Evolutionary conservation across 352 stramenopile genomes (phyloP), one percentile per base, ranked within the genome.

Genomic region (Peronospora belbahrii): DNA sequence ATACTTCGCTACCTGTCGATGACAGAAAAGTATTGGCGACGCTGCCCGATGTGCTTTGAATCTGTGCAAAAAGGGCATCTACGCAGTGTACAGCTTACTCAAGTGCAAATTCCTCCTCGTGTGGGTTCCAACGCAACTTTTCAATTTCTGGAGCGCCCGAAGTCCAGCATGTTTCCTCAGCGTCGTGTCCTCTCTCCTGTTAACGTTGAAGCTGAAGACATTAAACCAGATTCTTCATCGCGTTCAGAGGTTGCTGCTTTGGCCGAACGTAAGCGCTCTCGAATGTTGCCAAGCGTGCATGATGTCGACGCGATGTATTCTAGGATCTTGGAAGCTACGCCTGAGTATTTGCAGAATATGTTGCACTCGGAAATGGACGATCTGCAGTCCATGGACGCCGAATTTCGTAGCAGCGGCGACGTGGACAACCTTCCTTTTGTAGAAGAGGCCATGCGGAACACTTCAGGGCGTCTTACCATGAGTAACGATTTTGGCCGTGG

Each of bases 41-140:
- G 81, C 27, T 92, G 81, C 38, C 81, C 81, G 5, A 92, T 92
- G 81, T 92, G 81, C 50, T 92, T 92, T 44, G 81, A 92, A 42
- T 83, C 76, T 14, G 75, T 90, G 35, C 78, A 92, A 56, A 92
- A 89, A 52, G 74, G 62, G 0, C 78, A 92, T 20, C 33, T 92
- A 34, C 75, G 78, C 30, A 90, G 76, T 52, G 78, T 88, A 8
- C 62, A 70, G 13, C 50, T 92, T 25, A 61, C 87, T 34, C 59
- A 72, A 38, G 50, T 85, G 17, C 62, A 72, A 22, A 52, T 85
- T 0, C 73, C 77, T 5, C 81, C 81, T 15, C 69, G 63, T 22
- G 63, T 86, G n/a, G 63, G 68, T 11, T 59, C 66, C 1, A 28
- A 62, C 18, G 72, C 68, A 31, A 74, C 65, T 31, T 92, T 92